phyloP scores from a whole-genome alignment of 208 protist genomes.

The Tritrichomonas foetus region DNA sequence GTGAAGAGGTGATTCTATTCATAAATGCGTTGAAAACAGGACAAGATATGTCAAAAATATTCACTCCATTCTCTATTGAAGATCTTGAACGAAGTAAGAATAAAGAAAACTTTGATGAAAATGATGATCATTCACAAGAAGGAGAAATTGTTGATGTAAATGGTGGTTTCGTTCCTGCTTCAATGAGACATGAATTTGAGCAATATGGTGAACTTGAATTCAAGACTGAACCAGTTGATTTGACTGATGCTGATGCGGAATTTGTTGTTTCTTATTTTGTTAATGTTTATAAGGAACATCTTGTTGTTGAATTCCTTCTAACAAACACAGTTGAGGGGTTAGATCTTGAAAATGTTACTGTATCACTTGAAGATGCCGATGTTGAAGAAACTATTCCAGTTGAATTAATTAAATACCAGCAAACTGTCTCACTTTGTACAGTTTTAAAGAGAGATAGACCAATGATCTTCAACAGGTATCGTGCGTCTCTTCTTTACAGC shows the following conservation, averaged over 20 bases:
- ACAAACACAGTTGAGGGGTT: neutral
- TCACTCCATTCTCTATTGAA: neutral
- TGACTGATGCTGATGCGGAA: neutral
- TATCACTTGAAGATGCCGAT: neutral
- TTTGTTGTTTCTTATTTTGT: conserved; percentile 32
- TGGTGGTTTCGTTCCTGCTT: neutral
- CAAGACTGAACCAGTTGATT: neutral
- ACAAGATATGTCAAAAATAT: neutral
- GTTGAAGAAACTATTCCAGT: neutral
- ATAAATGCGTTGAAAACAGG: neutral
- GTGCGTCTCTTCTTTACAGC: neutral
- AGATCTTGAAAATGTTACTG: neutral
- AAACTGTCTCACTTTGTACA: neutral
- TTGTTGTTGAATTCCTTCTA: neutral
- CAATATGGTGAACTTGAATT: neutral
- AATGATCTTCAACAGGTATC: neutral
- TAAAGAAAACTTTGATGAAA: neutral
- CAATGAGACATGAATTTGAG: neutral
- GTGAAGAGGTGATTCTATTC: neutral
- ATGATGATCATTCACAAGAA: neutral
- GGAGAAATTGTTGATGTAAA: neutral
- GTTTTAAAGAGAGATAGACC: neutral
- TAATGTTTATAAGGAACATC: neutral
- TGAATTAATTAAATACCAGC: neutral
- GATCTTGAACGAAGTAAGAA: neutral